These are phyloP conservation scores for Clarireedia homoeocarpa DNA, from an alignment of 2,329 filamentous ascomycete genomes.

Conservation along the genomic window DNA sequence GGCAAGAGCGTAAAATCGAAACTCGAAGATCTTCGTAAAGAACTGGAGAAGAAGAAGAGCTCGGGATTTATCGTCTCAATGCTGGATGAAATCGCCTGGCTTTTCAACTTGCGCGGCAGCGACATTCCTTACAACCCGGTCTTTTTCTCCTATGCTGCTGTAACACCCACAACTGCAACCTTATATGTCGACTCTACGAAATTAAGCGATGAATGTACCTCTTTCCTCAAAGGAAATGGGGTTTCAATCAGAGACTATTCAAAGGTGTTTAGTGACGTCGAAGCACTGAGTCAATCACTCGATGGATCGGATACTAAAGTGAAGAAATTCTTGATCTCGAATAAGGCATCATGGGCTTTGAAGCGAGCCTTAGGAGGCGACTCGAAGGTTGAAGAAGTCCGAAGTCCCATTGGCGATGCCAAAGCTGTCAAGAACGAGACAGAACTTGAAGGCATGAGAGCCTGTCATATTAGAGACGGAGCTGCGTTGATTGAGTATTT, in stretches of 20 bases:
- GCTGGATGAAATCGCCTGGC: slow-evolving; percentile 94
- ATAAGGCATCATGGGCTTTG: slow-evolving; percentile 86
- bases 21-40: slow-evolving; percentile 78
- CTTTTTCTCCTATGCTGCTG: slow-evolving; percentile 91
- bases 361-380: slow-evolving; percentile 81
- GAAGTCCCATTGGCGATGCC: slow-evolving; percentile 81
- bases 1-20: slow-evolving; percentile 81
- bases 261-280: slow-evolving; percentile 71
- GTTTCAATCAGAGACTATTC: slow-evolving; percentile 77
- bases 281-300: slow-evolving; percentile 46
- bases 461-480: slow-evolving; percentile 89
- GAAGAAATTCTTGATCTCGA: slow-evolving; percentile 76
- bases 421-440: slow-evolving; percentile 92
- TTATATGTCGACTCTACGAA: slow-evolving; percentile 82
- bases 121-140: slow-evolving; percentile 98
- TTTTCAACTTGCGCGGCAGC: slow-evolving; percentile 93
- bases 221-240: slow-evolving; percentile 60
- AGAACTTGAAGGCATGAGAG: slow-evolving; percentile 86
- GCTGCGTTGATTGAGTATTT: slow-evolving; percentile 89
- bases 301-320: slow-evolving; percentile 30
- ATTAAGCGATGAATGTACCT: slow-evolving; percentile 57
- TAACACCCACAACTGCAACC: slow-evolving; percentile 69
- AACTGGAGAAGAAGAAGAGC: slow-evolving; percentile 82
- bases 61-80: slow-evolving; percentile 85
- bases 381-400: slow-evolving; percentile 72